Percentiles rank a stretch among this genome's conserved stretches.
Conservation (phyloP, 1,139 yeast genomes). For the Suhomyces yuchorum region DNA sequence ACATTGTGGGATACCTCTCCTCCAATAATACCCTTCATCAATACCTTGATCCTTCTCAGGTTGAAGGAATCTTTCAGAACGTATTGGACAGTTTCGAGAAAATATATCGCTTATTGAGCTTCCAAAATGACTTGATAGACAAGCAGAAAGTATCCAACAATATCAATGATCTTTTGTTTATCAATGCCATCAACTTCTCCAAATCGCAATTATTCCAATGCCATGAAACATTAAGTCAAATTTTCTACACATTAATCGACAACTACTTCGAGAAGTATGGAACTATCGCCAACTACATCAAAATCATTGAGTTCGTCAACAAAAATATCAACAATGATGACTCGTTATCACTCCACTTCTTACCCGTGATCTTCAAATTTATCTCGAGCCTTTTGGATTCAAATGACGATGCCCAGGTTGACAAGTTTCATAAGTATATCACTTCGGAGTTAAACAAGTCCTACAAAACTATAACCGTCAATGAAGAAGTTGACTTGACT, state of each 20-base stretch:
- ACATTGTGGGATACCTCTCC: conserved; percentile 63
- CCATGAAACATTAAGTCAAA: conserved; percentile 73
- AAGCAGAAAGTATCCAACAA: conserved; percentile 55
- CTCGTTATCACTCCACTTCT: conserved; percentile 58
- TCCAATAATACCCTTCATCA: conserved; percentile 31
- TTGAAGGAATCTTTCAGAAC: conserved; percentile 33
- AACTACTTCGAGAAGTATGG: conserved; percentile 37
- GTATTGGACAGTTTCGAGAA: conserved; percentile 56
- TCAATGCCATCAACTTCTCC: conserved; percentile 57
- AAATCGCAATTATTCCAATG: conserved; percentile 63
- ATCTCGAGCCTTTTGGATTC: conserved; percentile 32
- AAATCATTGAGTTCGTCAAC: conserved; percentile 32
- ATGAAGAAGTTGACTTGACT: conserved; percentile 39
- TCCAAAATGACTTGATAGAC: conserved; percentile 64
- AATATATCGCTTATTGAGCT: conserved; percentile 56
- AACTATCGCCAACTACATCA: conserved; percentile 35
- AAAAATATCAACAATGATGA: conserved; percentile 59
- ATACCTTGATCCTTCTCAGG: conserved; percentile 21
- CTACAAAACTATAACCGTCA: conserved; percentile 20
- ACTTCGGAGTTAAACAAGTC: conserved; percentile 16
- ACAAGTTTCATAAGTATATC: conserved; percentile 28
- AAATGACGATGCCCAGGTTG: conserved; percentile 27
- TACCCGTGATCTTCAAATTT: conserved; percentile 61
- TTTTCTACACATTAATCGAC: conserved; percentile 54
- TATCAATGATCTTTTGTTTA: conserved; percentile 48